Evolutionary conservation across 352 stramenopile species (phyloP), one percentile per base, ranked within the genome.

Genomic region (Pythium pyrilobum): DNA sequence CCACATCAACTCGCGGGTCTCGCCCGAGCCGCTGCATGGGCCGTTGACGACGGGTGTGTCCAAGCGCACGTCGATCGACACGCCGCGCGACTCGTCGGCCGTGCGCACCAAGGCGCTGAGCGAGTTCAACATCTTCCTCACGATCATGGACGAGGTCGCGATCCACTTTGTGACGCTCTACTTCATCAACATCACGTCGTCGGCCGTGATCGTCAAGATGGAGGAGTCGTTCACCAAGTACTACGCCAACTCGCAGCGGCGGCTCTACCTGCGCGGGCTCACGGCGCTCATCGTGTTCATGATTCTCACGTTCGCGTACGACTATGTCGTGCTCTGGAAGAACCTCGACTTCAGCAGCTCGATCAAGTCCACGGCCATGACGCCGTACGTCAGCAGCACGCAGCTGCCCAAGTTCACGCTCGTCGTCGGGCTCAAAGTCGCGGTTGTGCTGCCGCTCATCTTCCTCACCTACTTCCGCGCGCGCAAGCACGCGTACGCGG

Each of bases 91-190:
- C 48, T 85, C 74, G 46, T 79, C 74, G 16, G 71, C 72, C 15
- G 71, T 69, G 7, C 69, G 73, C 13, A 64, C 67, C 6, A 81
- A 78, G 20, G 75, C 75, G 3, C 67, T 89, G 41, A 87, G 58
- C 44, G 79, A 89, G 57, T 88, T 89, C 52, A 82, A 74, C 52
- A 59, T 89, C 29, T 90, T 88, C 57, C 64, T 90, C 31, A 84
- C 85, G 53, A 78, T 88, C 66, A 87, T 89, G 65, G 81, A 92
- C 52, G 75, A 92, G 37, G 80, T 90, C 12, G 81, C 75, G 29
- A 88, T 89, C 39, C 81, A 92, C 61, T 78, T 77, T 33, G 62
- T 89, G 32, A 90, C 76, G 37, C 67, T 90, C 42, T 89, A 90
- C 55, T 92, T 92, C 49, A 85, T 89, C 65, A 87, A 83, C 59